A percentile compares a stretch with the other conserved stretches of the same genome.
These are phyloP conservation scores for Noccaea bulbosa DNA, from an alignment of 345 rosid genomes.

Conservation along the genomic window DNA sequence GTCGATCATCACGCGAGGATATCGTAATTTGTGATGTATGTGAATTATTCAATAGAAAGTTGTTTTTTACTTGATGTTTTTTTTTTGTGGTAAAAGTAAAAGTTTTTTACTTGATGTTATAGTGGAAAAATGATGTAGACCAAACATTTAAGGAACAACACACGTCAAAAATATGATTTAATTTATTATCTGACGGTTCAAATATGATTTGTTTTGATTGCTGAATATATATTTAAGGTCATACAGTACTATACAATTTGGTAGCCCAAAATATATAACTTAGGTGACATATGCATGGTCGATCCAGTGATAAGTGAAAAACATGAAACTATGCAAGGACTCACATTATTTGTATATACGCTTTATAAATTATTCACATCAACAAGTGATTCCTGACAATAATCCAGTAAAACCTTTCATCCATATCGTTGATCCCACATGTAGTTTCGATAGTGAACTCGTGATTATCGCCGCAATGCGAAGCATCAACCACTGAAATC, in stretches of 20 bases:
- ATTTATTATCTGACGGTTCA: background rate
- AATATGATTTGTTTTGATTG: background rate
- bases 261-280: conserved; percentile 12
- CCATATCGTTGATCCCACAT: conserved; percentile 16
- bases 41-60: conserved; percentile 23
- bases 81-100: background rate
- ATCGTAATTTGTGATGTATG: conserved; percentile 34
- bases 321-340: background rate
- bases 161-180: background rate
- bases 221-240: background rate
- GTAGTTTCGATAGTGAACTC: conserved; percentile 1
- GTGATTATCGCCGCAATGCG: background rate
- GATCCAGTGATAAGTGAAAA: background rate
- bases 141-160: background rate
- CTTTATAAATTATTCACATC: conserved; percentile 23
- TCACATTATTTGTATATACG: conserved; percentile 2
- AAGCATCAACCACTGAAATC: conserved; percentile 9
- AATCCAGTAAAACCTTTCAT: conserved; percentile 32
- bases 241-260: background rate
- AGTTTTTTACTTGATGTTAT: background rate
- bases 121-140: background rate
- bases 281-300: too few relatives aligned
- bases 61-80: background rate
- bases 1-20: background rate
- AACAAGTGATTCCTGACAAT: conserved; percentile 26